These are phyloP conservation scores for Volvariella surrecta DNA, from an alignment of 1,284 basidiomycete genomes.

Conservation along the genomic window DNA sequence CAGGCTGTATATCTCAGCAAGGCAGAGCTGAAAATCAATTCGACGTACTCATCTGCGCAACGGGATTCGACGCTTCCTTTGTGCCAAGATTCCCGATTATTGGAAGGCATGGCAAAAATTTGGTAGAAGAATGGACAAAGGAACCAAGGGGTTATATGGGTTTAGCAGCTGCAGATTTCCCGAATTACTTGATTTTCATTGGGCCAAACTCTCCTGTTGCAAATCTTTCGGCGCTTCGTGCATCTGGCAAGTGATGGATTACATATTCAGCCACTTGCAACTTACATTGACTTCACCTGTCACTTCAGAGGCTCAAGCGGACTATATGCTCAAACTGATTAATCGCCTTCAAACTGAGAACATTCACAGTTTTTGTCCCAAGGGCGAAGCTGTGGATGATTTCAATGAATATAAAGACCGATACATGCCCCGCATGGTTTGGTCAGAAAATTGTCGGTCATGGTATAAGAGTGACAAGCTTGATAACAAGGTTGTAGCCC, in stretches of 20 bases:
- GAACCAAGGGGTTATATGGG: slow-evolving; percentile 22
- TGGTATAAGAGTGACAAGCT: slow-evolving; percentile 23
- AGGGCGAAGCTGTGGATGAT: slow-evolving; percentile 22
- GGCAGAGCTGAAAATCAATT: slow-evolving; percentile 19
- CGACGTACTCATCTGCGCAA: slow-evolving; percentile 25
- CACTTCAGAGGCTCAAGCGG: slow-evolving; percentile 22
- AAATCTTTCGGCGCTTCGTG: slow-evolving; percentile 20
- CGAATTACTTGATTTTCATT: slow-evolving; percentile 22
- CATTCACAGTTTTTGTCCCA: slow-evolving; percentile 22
- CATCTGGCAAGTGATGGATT: slow-evolving; percentile 13
- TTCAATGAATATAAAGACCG: slow-evolving; percentile 20
- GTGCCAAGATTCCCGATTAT: slow-evolving; percentile 22
- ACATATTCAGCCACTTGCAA: not conserved
- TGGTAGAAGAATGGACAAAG: slow-evolving; percentile 20
- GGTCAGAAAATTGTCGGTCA: slow-evolving; percentile 19
- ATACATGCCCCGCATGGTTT: slow-evolving; percentile 23
- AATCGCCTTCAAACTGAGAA: slow-evolving; percentile 25
- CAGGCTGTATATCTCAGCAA: slow-evolving; percentile 16
- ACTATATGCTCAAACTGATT: slow-evolving; percentile 24
- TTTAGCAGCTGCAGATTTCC: slow-evolving; percentile 19
- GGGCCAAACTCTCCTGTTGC: slow-evolving; percentile 25
- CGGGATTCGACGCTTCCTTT: slow-evolving; percentile 24
- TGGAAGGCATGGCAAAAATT: slow-evolving; percentile 14
- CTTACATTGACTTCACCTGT: not conserved
- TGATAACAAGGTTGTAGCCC: slow-evolving; percentile 18